Evolutionary conservation across 2,329 filamentous ascomycete species (phyloP), one percentile per base, ranked within the genome.

Genomic region (Xylaria sp.): DNA sequence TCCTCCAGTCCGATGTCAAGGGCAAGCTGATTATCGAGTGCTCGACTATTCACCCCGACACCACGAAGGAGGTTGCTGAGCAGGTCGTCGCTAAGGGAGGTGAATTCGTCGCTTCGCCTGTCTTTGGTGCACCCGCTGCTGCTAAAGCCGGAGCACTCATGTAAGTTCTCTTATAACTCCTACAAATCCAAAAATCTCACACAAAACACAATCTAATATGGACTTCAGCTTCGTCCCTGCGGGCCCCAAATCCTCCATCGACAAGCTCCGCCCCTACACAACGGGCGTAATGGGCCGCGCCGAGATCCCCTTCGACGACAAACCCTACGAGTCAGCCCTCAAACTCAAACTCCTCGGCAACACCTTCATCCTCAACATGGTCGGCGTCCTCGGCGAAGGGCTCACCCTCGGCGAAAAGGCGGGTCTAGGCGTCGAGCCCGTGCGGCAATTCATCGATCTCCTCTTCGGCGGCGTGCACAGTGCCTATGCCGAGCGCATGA

Each of bases 11-110:
- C 16, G 76, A 84, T 59, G 75, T 90, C 16, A 79, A 79, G 34
- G 86, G 84, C 62, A 96, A 96, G 76, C 78, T 94, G 13, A 87
- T 96, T 66, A 82, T 96, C 37, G 92, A 96, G 71, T 92, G 89
- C 79, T 94, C 90, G 2, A 96, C 92, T 30, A 84, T 96, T 42
- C 89, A 94, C 73, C 92, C 92, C 0, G 88, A 92, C 58, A 91
- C 89, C 3, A 90, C 89, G 1, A 83, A 90, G 62, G 79, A 79
- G 30, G 74, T 91, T 2, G 86, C 86, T 30, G 78, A 84, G 66
- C 78, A 74, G 30, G 76, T 88, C 61, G 76, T 77, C 10, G 79
- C 72, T 1, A 79, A 80, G 23, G 89, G 89, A 4, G 91, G 83
- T 2, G 79, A 86, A 46, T 95, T 96, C 69, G 84, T 96, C 16